Conservation (phyloP, 2,329 filamentous ascomycete genomes). For the Cercospora zeae-maydis region DNA sequence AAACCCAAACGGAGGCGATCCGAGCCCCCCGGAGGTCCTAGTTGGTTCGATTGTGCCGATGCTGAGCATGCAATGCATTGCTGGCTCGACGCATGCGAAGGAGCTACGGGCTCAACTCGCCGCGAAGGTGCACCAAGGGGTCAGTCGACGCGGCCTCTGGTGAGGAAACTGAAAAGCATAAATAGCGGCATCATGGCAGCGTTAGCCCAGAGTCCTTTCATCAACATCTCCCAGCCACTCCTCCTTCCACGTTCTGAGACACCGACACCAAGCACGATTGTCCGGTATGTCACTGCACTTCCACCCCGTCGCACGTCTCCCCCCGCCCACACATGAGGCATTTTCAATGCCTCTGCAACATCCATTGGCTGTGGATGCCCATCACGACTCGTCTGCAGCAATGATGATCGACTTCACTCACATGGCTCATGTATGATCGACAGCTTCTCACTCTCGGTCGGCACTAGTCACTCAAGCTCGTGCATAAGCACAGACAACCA, state of each 20-base stretch:
- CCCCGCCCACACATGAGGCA: not conserved
- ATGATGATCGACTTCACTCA: slow-evolving; percentile 1
- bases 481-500: slow-evolving; percentile 12
- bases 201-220: slow-evolving; percentile 10
- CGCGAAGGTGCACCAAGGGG: slow-evolving; percentile 14
- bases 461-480: slow-evolving; percentile 1
- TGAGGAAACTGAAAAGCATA: slow-evolving; percentile 29
- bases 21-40: slow-evolving; percentile 43
- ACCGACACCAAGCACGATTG: not conserved
- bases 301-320: slow-evolving; percentile 1
- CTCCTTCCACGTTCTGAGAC: slow-evolving; percentile 6
- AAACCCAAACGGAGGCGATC: slow-evolving; percentile 43
- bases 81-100: slow-evolving; percentile 16
- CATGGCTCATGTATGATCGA: slow-evolving; percentile 8
- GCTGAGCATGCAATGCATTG: slow-evolving; percentile 17
- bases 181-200: slow-evolving; percentile 28
- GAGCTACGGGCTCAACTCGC: slow-evolving; percentile 18
- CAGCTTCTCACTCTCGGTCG: not conserved
- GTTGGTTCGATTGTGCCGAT: slow-evolving; percentile 39
- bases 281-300: slow-evolving; percentile 17
- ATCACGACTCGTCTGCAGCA: not conserved
- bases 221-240: slow-evolving; percentile 24
- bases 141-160: slow-evolving; percentile 2
- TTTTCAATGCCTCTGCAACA: not conserved
- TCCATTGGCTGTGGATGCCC: slow-evolving; percentile 12